phyloP scores from a whole-genome alignment of 1,284 basidiomycete species.

The Singerocomus inundabilis region DNA sequence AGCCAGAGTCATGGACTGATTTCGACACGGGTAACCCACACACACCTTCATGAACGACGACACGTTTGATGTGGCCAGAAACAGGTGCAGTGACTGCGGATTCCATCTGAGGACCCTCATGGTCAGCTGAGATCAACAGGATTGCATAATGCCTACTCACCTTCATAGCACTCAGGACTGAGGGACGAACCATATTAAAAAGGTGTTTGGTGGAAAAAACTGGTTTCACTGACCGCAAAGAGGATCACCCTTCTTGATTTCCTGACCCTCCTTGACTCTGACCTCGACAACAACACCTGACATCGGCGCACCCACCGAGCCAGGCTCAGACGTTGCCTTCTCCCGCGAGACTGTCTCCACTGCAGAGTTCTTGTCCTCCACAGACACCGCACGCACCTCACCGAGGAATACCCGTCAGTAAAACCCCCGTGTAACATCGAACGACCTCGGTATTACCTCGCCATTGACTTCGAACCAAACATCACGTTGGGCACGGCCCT shows the following conservation, averaged over 20 bases:
- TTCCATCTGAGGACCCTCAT: constrained; percentile 74
- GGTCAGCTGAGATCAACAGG: constrained; percentile 15
- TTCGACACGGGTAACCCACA: constrained; percentile 5
- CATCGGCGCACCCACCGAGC: constrained; percentile 95
- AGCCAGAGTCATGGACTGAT: constrained; percentile 8
- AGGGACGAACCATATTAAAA: constrained; percentile 9
- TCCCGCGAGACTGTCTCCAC: constrained; percentile 93
- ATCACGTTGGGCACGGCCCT: constrained; percentile 89
- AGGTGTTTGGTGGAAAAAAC: background rate
- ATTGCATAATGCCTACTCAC: constrained; percentile 37
- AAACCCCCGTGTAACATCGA: constrained; percentile 10
- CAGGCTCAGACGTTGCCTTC: constrained; percentile 91
- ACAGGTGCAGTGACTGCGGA: constrained; percentile 94
- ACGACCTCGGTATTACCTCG: constrained; percentile 54
- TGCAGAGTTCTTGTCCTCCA: constrained; percentile 95
- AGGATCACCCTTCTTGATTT: constrained; percentile 97
- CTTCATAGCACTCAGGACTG: constrained; percentile 91
- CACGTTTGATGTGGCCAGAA: constrained; percentile 91
- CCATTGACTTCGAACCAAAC: constrained; percentile 99
- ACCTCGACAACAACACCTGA: constrained; percentile 98
- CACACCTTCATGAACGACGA: constrained; percentile 81
- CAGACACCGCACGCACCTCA: constrained; percentile 86
- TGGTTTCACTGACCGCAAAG: constrained; percentile 63
- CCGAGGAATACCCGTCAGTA: constrained; percentile 12
- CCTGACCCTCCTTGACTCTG: constrained; percentile 93